Base-by-base conservation (phyloP, 192 early-diverging fungal genomes). In the Coemansia sp. region DNA sequence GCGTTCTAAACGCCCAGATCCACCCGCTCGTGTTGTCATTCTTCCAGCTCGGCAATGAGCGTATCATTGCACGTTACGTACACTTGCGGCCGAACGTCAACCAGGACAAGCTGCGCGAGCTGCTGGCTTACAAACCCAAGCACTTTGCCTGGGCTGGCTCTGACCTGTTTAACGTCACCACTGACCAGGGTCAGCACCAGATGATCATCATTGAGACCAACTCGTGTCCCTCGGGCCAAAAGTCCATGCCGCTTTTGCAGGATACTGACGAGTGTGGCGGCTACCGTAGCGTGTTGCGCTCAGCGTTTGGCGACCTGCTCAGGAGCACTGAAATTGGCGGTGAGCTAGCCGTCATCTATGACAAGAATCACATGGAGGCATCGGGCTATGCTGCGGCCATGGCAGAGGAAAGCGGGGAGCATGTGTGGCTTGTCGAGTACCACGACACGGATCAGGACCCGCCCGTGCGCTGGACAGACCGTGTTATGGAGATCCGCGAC, bases 191-290 rank as follows among this genome's bases (percentile, higher is more conserved):
- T 9, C 90, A 91, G 63, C 87, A 91, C 35, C 93, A 95, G 75
- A 95, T 95, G 93, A 93, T 95, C 75, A 87, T 95, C 40, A 88
- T 95, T 26, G 93, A 95, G 69, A 95, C 93, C 39, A 95, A 95
- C 74, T 93, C 92, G 43, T 94, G 93, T 62, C 93, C 93, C 5
- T 92, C 90, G 20, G 93, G 93, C 26, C 92, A 91, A 77, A 94
- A 94, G 69, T 94, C 93, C 6, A 94, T 94, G 93, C 93, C 93
- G 9, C 73, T 92, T 2, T 67, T 95, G 7, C 88, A 93, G 65
- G 91, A 92, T 73, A 78, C 87, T 37, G 71, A 76, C 74, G 88
- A 89, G 66, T 85, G 85, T 56, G 88, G 88, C 69, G 93, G 93
- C 2, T 95, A 93, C 67, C 86, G 92, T 24, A 59, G 88, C 18